Evolutionary conservation across 176 grass and related monocot species (phyloP).

Genomic region (Phoenix roebelenii): DNA sequence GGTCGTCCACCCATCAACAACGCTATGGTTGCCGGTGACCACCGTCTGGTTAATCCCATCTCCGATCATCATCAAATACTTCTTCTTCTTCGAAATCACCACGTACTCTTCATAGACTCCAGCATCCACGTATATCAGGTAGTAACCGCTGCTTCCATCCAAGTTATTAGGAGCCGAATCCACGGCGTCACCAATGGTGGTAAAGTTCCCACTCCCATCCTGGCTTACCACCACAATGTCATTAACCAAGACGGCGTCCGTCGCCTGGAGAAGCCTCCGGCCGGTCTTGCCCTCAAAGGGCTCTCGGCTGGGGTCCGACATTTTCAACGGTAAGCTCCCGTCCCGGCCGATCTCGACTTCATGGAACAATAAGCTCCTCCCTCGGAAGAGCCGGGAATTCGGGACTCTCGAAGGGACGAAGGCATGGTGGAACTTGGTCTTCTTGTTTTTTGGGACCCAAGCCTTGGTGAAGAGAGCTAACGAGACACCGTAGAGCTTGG

Average conservation of each 20-base stretch:
- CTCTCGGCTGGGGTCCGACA: conserved; percentile 22
- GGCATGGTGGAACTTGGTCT: conserved; percentile 14
- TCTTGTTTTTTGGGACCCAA: conserved; percentile 48
- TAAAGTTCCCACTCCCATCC: conserved; percentile 51
- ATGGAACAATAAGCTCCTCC: conserved; percentile 31
- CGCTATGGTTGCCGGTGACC: conserved; percentile 65
- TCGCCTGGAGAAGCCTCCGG: conserved; percentile 17
- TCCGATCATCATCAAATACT: conserved; percentile 83
- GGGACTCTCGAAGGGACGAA: conserved; percentile 18
- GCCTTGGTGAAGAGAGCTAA: conserved; percentile 77
- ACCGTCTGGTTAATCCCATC: conserved; percentile 66
- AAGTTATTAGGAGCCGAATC: conserved; percentile 48
- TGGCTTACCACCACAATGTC: conserved; percentile 44
- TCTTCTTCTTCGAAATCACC: conserved; percentile 46
- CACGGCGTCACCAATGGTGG: conserved; percentile 44
- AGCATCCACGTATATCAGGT: conserved; percentile 57
- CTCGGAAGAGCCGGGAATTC: not conserved
- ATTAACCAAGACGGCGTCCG: conserved; percentile 28
- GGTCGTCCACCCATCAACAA: conserved; percentile 61
- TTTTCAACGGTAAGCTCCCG: conserved; percentile 30
- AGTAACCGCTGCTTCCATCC: conserved; percentile 53
- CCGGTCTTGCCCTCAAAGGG: conserved; percentile 17
- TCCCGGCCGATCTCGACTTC: conserved; percentile 1
- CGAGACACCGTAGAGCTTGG: conserved; percentile 71
- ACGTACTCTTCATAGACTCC: conserved; percentile 92